Conservation (phyloP, 169 alveolate species). For the Plasmodium gaboni region DNA sequence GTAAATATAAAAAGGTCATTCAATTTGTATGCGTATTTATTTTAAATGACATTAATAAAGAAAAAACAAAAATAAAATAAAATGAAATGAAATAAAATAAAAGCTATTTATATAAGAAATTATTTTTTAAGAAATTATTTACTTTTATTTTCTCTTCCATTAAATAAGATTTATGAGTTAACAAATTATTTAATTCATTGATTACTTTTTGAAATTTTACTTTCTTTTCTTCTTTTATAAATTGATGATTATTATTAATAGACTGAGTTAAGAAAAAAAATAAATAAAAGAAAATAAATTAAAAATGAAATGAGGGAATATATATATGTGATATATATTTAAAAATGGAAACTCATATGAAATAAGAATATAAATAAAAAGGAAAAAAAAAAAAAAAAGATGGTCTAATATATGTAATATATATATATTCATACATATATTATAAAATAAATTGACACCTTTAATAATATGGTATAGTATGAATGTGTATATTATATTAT, state of each 20-base stretch:
- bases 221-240: constrained; percentile 52
- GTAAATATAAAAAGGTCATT: no score
- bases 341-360: no score
- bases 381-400: no score
- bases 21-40: no score
- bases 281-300: not conserved
- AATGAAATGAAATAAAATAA: constrained; percentile 3
- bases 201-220: constrained; percentile 36
- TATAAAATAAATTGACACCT: no score
- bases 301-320: no score
- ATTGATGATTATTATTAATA: constrained; percentile 28
- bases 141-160: constrained; percentile 65
- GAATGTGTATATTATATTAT: not conserved
- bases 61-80: not conserved
- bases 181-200: constrained; percentile 53
- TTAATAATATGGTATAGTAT: no score
- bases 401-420: no score
- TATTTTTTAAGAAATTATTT: constrained; percentile 1
- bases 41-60: no score
- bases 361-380: no score
- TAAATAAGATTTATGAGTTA: constrained; percentile 37
- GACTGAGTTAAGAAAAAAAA: constrained; percentile 20
- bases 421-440: no score
- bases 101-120: not conserved
- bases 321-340: no score